phyloP scores from a whole-genome alignment of 2,329 filamentous ascomycete genomes.

The Fusarium sp. region DNA sequence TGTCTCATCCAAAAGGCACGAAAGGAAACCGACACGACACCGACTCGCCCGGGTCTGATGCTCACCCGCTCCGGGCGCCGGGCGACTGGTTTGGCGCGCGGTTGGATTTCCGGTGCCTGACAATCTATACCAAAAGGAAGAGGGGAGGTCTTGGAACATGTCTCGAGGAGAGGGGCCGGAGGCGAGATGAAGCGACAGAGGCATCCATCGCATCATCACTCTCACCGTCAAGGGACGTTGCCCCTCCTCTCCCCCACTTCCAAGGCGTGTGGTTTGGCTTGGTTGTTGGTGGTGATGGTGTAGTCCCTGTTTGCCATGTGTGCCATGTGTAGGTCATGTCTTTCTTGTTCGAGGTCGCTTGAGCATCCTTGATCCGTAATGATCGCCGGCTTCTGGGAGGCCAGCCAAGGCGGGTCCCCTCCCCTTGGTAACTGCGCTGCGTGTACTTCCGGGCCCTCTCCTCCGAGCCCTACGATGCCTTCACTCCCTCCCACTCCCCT shows the following conservation, averaged over 20 bases:
- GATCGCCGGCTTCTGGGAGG: conserved; percentile 27
- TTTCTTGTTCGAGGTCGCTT: background rate
- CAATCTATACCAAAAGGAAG: conserved; percentile 30
- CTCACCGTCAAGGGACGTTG: background rate
- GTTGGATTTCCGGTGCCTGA: conserved; percentile 32
- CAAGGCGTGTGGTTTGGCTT: background rate
- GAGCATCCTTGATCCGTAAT: conserved; percentile 2
- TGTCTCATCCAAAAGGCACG: background rate
- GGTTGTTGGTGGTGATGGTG: background rate
- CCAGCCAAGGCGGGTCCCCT: conserved; percentile 9
- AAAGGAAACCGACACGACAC: conserved; percentile 16
- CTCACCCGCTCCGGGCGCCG: conserved; percentile 29
- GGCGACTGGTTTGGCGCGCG: conserved; percentile 34
- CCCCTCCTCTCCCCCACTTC: background rate
- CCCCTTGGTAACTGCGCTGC: background rate
- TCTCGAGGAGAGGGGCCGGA: conserved; percentile 8
- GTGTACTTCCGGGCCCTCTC: conserved; percentile 23
- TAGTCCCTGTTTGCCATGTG: conserved; percentile 29
- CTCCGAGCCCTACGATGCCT: conserved; percentile 21
- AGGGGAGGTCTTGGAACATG: conserved; percentile 2
- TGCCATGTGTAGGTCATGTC: conserved; percentile 5
- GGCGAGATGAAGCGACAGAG: conserved; percentile 20
- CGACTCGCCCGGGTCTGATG: conserved; percentile 16
- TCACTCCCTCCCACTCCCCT: conserved; percentile 15
- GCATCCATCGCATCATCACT: background rate